These are phyloP conservation scores for Pichia sp. DNA, from an alignment of 1,139 yeast genomes.

Conservation along the genomic window DNA sequence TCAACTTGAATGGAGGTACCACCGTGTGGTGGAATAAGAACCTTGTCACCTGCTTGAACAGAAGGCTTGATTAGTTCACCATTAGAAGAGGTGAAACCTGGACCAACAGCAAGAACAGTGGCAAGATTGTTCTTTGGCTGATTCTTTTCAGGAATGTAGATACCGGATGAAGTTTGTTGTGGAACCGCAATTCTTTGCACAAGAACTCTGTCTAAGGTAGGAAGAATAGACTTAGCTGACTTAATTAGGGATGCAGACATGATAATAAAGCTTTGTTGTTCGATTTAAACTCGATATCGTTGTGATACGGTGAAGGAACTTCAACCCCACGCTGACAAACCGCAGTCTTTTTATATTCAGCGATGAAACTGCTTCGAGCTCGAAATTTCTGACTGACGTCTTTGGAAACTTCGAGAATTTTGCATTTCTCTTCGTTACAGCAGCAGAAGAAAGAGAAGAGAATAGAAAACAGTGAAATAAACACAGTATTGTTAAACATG, in stretches of 20 bases:
- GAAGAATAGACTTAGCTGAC: constrained; percentile 81
- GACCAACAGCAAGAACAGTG: constrained; percentile 75
- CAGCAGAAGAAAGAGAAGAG: background rate
- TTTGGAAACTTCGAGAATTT: background rate
- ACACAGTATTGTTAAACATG: constrained; percentile 28
- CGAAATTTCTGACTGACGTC: background rate
- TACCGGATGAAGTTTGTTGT: constrained; percentile 88
- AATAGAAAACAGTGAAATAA: too few species aligned
- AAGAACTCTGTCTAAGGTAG: constrained; percentile 90
- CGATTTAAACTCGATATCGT: too few species aligned
- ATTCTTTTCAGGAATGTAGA: constrained; percentile 94
- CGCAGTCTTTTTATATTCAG: too few species aligned
- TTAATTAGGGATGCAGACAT: constrained; percentile 48
- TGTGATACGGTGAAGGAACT: too few species aligned
- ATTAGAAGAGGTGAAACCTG: constrained; percentile 62
- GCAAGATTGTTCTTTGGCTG: constrained; percentile 87
- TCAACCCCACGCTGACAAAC: too few species aligned
- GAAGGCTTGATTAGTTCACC: constrained; percentile 67
- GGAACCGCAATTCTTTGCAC: constrained; percentile 82
- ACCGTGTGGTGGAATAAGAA: constrained; percentile 66
- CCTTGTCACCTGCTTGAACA: constrained; percentile 85
- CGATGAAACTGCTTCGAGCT: background rate
- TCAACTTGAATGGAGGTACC: constrained; percentile 86
- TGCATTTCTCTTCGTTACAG: background rate
- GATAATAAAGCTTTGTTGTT: background rate